Conservation (phyloP, 108 stramenopile genomes). For the Poteriospumella lacustris region DNA sequence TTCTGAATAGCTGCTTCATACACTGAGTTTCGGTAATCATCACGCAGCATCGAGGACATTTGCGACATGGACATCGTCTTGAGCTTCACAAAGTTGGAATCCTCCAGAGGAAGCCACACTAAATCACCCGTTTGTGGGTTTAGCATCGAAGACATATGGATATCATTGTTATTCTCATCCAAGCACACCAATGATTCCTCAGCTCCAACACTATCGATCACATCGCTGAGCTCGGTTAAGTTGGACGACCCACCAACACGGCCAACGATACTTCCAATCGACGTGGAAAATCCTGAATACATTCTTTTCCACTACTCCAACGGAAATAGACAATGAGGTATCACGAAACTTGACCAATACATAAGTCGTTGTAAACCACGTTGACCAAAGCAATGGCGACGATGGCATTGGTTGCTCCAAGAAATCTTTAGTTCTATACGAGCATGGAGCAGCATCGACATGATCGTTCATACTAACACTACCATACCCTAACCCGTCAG, state of each 20-base stretch:
- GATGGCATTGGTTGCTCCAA: too few species aligned
- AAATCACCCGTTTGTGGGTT: conserved; percentile 39
- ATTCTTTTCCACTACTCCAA: too few species aligned
- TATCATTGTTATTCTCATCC: conserved; percentile 29
- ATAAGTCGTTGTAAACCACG: too few species aligned
- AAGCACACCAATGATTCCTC: conserved; percentile 41
- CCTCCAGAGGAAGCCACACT: conserved; percentile 34
- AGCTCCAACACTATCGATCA: conserved; percentile 23
- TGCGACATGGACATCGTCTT: conserved; percentile 25
- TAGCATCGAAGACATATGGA: conserved; percentile 30
- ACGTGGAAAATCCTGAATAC: background rate
- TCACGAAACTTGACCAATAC: too few species aligned
- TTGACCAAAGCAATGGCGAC: too few species aligned
- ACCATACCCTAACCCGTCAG: too few species aligned
- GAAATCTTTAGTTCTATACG: too few species aligned
- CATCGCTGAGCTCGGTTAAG: background rate
- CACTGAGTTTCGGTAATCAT: conserved; percentile 36
- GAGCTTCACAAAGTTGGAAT: conserved; percentile 22
- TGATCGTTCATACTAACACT: too few species aligned
- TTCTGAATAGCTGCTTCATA: conserved; percentile 45
- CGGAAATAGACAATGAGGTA: too few species aligned
- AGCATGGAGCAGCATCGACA: too few species aligned
- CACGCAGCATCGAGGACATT: conserved; percentile 48
- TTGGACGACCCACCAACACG: background rate
- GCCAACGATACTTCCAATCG: background rate